Evolutionary conservation across 2,329 filamentous ascomycete species (phyloP), one percentile per base, ranked within the genome.

Genomic region (Claviceps lovelessii): DNA sequence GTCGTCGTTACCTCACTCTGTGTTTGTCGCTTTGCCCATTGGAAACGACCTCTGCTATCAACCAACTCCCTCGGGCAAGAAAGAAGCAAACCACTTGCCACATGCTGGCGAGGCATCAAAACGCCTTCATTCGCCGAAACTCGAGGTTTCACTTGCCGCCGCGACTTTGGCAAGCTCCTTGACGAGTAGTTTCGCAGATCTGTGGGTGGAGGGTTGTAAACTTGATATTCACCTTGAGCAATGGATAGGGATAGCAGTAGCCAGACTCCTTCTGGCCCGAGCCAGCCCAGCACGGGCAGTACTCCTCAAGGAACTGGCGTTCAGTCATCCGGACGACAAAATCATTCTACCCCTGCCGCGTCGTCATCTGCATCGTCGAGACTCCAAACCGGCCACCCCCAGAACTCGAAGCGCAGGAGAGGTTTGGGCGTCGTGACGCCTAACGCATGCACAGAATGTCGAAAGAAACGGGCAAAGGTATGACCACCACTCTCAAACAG

Each of bases 401-500:
- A 58, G 31, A 59, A 55, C 23, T 75, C 76, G 3, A 81, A 80
- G 63, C 70, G 78, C 17, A 72, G 75, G 50, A 73, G 79, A 50
- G 79, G 78, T 1, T 62, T 78, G 4, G 79, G 79, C 19, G 67
- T 80, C 1, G 77, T 81, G 13, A 81, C 79, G 5, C 76, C 77
- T 46, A 81, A 81, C 65, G 79, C 79, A 29, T 81, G 79, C 63
- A 81, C 76, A 19, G 79, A 81, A 62, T 81, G 79, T 61, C 75
- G 78, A 54, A 81, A 81, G 68, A 81, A 81, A 66, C 77, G 79
- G 55, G 78, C 79, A 60, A 81, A 81, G 73, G 78, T 79, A 68
- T 39, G 52, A 51, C 8, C 35, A 9, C 35, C 35, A n/a, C 39
- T 6, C 19, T 28, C 35, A 37, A 13, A 37, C 33, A 23, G 29